Evolutionary conservation across 1,284 basidiomycete species (phyloP), one percentile per base, ranked within the genome.

Genomic region (Heterobasidion occidentale): DNA sequence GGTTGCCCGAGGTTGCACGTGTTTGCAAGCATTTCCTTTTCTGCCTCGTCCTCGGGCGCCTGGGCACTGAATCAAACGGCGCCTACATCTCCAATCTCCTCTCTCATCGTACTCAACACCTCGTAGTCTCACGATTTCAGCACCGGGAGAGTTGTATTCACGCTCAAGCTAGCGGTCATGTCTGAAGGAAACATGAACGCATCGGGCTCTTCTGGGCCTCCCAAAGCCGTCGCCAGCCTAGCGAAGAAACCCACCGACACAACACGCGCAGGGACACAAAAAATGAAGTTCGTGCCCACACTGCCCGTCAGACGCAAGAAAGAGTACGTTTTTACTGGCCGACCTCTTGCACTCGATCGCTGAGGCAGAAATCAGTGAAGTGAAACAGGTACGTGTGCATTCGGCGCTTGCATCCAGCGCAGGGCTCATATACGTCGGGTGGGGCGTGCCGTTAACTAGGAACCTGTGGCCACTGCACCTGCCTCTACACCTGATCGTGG

Each of bases 261-360:
- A 49, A 89, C 88, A 8, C 74, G 87, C 47, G 79, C 84, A 58
- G 86, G 86, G 35, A 77, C 84, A 0, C 81, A 83, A 62, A 90
- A 84, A 67, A 78, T 90, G 70, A 90, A 88, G 67, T 90, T 90
- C 64, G 80, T 84, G n/a, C 88, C 88, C 2, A 86, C 84, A 8
- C 74, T 90, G 53, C 86, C 88, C 12, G 68, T 77, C 20, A 73
- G 86, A 60, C 79, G 88, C 62, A 88, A 85, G 74, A 88, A 88
- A 71, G 85, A 88, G 88, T 88, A 68, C 75, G 88, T 77, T 54
- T 54, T 64, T 55, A 56, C 53, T 36, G 33, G 44, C 51, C 44
- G 27, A 56, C 45, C 34, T 54, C 53, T 49, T 49, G 27, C 27
- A 56, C 36, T 54, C 36, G 53, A 51, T 54, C 42, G 55, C 61